Conservation (phyloP, 2,329 filamentous ascomycete species). For the Trichoderma atroviride region DNA sequence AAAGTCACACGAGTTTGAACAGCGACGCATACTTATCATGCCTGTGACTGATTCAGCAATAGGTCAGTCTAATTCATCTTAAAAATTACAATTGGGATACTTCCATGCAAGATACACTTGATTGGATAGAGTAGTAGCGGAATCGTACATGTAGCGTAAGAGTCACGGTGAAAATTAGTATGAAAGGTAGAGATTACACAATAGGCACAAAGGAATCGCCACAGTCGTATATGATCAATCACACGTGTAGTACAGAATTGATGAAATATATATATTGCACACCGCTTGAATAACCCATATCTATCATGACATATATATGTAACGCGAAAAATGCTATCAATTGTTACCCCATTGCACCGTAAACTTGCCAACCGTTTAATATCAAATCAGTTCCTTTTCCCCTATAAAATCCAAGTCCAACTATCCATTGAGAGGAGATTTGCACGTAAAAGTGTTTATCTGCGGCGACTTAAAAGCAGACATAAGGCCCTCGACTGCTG, state of each 20-base stretch:
- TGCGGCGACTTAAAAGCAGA: conserved; percentile 29
- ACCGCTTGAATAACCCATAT: background rate
- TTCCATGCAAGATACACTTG: too few relatives aligned
- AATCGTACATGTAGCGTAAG: too few relatives aligned
- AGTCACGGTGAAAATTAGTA: too few relatives aligned
- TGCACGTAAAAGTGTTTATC: conserved; percentile 30
- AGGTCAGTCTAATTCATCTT: too few relatives aligned
- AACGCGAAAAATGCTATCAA: background rate
- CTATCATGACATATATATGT: background rate
- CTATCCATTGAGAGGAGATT: conserved; percentile 26
- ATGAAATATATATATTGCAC: background rate
- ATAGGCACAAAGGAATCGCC: too few relatives aligned
- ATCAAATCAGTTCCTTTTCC: background rate
- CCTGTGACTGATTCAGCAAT: too few relatives aligned
- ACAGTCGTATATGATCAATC: too few relatives aligned
- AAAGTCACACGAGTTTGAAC: too few relatives aligned
- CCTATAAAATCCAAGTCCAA: background rate
- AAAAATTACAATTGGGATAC: too few relatives aligned
- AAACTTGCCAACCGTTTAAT: background rate
- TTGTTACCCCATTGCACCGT: background rate
- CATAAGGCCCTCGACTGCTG: conserved; percentile 28
- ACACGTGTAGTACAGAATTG: background rate
- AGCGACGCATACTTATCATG: too few relatives aligned
- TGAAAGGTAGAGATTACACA: too few relatives aligned
- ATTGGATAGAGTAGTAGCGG: too few relatives aligned